Base-by-base conservation (phyloP, 306 rosid species). In the Vigna hirtella region DNA sequence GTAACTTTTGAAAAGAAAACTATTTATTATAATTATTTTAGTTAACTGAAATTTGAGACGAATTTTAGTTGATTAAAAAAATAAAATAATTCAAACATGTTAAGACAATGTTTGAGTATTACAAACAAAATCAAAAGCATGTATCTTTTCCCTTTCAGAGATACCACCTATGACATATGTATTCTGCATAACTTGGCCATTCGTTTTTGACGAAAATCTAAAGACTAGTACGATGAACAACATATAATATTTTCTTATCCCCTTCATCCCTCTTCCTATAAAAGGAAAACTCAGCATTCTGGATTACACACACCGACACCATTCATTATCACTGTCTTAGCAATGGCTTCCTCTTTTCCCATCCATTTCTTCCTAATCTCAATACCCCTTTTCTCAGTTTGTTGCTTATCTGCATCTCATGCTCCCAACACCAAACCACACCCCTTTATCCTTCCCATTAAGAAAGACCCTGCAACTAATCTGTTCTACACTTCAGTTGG, bases 401-500 rank as follows among this genome's bases (percentile, higher is more conserved):
- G 34, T 4, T 49, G 14, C 36, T 26, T 26, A 69, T 1, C 77
- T 58, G 34, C 74, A 65, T 24, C 78, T 26, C 15, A 26, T 1
- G 12, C 66, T 24, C 52, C 51, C 0, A 78, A 61, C 9, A 4
- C 74, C 45, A 71, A 73, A 45, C 70, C 76, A 50, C 48, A n/a
- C 51, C 36, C 73, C 4, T 83, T 61, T 49, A 45, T 58, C 32
- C 89, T 85, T 11, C 74, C 82, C 55, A 81, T 83, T 1, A 59
- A 40, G 11, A 86, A 83, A 81, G 89, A 86, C 73, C 66, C 66
- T 3, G 13, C 59, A 73, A 86, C 89, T 55, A 81, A 78, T 36
- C 78, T 86, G 7, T 84, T 78, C 82, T 76, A 78, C 7, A 63
- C 84, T n/a, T 67, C 82, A 48, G 4, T 86, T 32, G 83, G 82